Evolutionary conservation across 768 basidiomycete species (phyloP).

Genomic region (Phlebiopsis gigantea): DNA sequence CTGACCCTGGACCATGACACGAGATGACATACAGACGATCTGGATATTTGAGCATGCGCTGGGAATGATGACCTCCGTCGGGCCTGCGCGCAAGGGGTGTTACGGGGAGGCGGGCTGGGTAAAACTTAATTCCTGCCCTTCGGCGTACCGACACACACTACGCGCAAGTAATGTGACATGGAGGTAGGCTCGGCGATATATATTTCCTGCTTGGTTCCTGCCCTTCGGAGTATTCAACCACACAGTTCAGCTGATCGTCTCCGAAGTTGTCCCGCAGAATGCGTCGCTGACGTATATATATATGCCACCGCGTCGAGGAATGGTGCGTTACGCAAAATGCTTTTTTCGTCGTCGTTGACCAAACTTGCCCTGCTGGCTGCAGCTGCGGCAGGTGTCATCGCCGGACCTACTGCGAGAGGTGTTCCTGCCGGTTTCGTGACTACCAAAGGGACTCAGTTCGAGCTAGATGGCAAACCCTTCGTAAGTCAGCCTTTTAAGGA

Average conservation of each 20-base stretch:
- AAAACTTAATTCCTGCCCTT: too few species aligned
- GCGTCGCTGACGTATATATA: background rate
- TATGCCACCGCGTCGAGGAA: too few species aligned
- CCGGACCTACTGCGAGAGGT: background rate
- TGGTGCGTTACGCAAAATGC: background rate
- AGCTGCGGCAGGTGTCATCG: background rate
- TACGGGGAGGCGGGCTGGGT: too few species aligned
- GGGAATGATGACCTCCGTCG: too few species aligned
- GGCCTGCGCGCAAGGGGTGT: too few species aligned
- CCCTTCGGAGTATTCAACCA: slow-evolving; percentile 1
- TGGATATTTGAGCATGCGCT: too few species aligned
- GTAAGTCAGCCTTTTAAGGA: slow-evolving; percentile 26
- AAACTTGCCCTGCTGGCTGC: background rate
- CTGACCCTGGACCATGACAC: too few species aligned
- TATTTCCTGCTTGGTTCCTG: background rate
- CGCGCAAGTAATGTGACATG: background rate
- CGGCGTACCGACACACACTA: too few species aligned
- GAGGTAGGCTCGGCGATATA: background rate
- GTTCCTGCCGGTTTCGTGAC: slow-evolving; percentile 23
- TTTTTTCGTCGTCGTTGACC: background rate
- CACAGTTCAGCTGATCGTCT: slow-evolving; percentile 1
- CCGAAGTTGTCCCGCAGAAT: background rate
- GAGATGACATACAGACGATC: too few species aligned
- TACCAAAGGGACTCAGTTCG: slow-evolving; percentile 19
- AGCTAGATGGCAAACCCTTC: slow-evolving; percentile 47